Conservation (phyloP, 345 rosid genomes). For the Xanthoceras sorbifolium region DNA sequence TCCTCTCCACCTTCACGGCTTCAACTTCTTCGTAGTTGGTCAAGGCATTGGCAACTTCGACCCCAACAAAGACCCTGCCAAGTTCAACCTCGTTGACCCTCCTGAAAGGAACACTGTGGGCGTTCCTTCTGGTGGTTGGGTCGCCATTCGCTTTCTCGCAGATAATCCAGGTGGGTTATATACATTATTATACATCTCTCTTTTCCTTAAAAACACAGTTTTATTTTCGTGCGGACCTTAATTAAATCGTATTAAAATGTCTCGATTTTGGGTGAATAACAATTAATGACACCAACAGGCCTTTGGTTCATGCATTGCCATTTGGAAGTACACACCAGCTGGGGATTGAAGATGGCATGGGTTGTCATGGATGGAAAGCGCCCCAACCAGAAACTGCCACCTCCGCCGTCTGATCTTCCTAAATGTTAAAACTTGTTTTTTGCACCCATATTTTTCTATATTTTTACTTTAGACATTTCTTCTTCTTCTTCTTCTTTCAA, state of each 20-base stretch:
- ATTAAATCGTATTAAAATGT: too few species aligned
- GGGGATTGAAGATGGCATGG: slow-evolving; percentile 72
- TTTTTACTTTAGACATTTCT: not conserved
- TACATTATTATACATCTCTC: too few species aligned
- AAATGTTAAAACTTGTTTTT: slow-evolving; percentile 32
- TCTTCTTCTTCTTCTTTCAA: not conserved
- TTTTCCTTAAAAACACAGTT: too few species aligned
- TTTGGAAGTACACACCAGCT: slow-evolving; percentile 56
- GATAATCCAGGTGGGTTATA: slow-evolving; percentile 47
- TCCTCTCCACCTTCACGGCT: slow-evolving; percentile 60
- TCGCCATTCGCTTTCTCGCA: slow-evolving; percentile 52
- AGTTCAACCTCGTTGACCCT: slow-evolving; percentile 53
- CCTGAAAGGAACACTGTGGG: slow-evolving; percentile 52
- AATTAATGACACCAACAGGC: slow-evolving; percentile 20
- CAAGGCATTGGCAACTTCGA: slow-evolving; percentile 51
- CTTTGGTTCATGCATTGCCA: slow-evolving; percentile 65
- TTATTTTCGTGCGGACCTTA: too few species aligned
- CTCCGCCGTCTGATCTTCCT: slow-evolving; percentile 59
- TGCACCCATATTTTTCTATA: not conserved
- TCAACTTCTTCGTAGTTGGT: slow-evolving; percentile 53
- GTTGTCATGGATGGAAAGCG: slow-evolving; percentile 47
- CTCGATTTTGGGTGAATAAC: too few species aligned
- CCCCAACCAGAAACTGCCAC: slow-evolving; percentile 45
- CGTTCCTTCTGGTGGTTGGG: slow-evolving; percentile 65
- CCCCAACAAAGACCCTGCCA: slow-evolving; percentile 45